phyloP scores from a whole-genome alignment of 352 stramenopile genomes.

The Pythium dissimile region DNA sequence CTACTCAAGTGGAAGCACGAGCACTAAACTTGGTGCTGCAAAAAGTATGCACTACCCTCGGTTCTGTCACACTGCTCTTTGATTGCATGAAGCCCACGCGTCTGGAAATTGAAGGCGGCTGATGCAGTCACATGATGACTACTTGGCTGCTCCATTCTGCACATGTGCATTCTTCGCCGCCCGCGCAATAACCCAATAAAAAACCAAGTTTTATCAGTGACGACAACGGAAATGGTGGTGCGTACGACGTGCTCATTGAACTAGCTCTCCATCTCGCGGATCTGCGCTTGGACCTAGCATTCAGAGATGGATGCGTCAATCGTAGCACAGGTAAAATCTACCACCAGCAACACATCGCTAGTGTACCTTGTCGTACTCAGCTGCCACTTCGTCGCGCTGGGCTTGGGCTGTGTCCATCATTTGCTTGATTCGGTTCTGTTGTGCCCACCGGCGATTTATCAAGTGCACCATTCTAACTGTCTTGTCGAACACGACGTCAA shows the following conservation, averaged over 20 bases:
- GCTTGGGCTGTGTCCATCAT: slow-evolving; percentile 66
- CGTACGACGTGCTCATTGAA: background rate
- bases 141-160: no score
- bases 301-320: background rate
- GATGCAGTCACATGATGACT: no score
- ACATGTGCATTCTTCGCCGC: no score
- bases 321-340: background rate
- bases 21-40: no score
- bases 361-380: slow-evolving; percentile 49
- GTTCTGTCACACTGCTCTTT: no score
- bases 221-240: no score
- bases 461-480: background rate
- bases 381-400: slow-evolving; percentile 45
- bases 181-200: no score
- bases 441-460: background rate
- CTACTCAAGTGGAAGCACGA: slow-evolving; percentile 90
- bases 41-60: no score
- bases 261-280: slow-evolving; percentile 20
- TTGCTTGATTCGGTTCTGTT: slow-evolving; percentile 79
- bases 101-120: no score
- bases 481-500: no score
- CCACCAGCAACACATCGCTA: background rate
- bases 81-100: no score
- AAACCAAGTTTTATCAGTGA: no score
- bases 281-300: slow-evolving; percentile 34